Evolutionary conservation across 2,329 filamentous ascomycete genomes (phyloP), one percentile per base, ranked within the genome.

Genomic region (Apiospora koreana): DNA sequence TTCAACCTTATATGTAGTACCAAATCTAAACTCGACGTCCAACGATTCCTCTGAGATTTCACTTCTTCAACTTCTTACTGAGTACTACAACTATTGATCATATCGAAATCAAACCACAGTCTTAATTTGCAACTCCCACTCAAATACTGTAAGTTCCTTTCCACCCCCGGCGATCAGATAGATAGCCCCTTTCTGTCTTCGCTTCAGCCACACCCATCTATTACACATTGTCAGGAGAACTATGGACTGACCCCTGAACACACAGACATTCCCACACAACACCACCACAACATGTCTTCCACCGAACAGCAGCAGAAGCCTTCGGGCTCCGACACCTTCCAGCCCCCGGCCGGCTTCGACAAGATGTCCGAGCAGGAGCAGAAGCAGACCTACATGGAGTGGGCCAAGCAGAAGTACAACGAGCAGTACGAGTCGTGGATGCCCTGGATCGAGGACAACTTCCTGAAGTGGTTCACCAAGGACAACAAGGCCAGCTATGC

Each of bases 401-500:
- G 87, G 86, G 80, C 86, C 71, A 88, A 86, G 78, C 80, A 89
- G 70, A 89, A 87, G 67, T 94, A 93, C 84, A 90, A 92, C 82
- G 81, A 87, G 69, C 89, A 93, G 79, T 93, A 94, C 81, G 91
- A 94, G 78, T 86, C 82, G 76, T 94, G 92, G 92, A 87, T 93
- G 78, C 92, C 92, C 0, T 94, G 92, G 92, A 83, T 93, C 70
- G 92, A 94, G 80, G 92, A 94, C 79, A 80, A 89, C 71, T 93
- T 93, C 79, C 86, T 94, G 38, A 85, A 86, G 68, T 93, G 88
- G 85, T 93, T 93, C 80, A 92, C 91, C 76, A 91, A 91, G 73
- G 91, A 93, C 77, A 94, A 94, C 85, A 93, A 94, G 81, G 88
- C 91, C 6, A 91, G 88, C 78, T 94, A 94, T 76, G 84, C 88